These are phyloP conservation scores for Trametes cinnabarina DNA, from an alignment of 768 basidiomycete species.

Conservation along the genomic window DNA sequence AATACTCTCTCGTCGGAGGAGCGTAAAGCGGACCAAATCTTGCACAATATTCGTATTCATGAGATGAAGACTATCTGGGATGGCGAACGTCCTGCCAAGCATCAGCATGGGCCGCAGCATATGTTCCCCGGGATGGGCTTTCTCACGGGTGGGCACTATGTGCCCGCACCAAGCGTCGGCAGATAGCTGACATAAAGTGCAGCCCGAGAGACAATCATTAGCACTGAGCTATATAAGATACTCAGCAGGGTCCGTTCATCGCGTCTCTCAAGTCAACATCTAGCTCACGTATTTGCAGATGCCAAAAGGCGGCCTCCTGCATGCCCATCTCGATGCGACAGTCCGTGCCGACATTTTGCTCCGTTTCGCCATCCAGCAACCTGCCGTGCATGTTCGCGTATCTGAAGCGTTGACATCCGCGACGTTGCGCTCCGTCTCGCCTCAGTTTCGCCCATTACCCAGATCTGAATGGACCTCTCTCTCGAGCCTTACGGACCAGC, in stretches of 20 bases:
- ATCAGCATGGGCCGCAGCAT: constrained; percentile 45
- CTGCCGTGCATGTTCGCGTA: constrained; percentile 59
- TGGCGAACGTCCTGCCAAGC: constrained; percentile 35
- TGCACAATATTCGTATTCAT: constrained; percentile 50
- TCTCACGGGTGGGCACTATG: constrained; percentile 50
- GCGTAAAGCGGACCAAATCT: constrained; percentile 56
- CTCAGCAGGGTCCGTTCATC: constrained; percentile 48
- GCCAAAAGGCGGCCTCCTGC: constrained; percentile 78
- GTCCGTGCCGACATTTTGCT: constrained; percentile 55
- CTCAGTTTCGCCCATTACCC: constrained; percentile 54
- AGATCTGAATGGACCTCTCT: constrained; percentile 22
- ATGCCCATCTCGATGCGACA: constrained; percentile 74
- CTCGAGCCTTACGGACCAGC: constrained; percentile 38
- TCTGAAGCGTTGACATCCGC: constrained; percentile 37
- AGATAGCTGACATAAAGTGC: background rate
- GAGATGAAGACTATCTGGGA: constrained; percentile 64
- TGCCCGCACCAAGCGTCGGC: background rate
- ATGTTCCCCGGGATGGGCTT: constrained; percentile 81
- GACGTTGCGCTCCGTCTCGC: constrained; percentile 45
- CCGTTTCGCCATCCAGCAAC: constrained; percentile 52
- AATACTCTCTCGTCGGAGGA: constrained; percentile 23
- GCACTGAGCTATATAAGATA: constrained; percentile 60
- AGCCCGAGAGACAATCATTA: constrained; percentile 41
- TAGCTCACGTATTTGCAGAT: constrained; percentile 42
- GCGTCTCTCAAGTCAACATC: background rate